These are phyloP conservation scores for Artemisia tridentata DNA, from an alignment of 129 eudicot species.

Conservation along the genomic window DNA sequence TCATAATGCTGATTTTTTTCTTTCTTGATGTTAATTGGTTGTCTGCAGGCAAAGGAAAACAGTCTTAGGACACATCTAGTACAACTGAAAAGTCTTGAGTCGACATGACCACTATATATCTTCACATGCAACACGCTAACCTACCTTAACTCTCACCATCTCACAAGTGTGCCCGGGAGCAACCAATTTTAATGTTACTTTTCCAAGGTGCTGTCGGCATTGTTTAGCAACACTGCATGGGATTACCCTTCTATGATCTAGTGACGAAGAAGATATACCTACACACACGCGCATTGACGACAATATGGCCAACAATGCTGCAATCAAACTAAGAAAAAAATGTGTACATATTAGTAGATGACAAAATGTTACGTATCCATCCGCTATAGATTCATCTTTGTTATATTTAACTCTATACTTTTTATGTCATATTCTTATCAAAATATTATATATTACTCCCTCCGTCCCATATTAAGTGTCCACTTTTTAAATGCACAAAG, in stretches of 20 bases:
- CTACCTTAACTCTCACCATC: not conserved
- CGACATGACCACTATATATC: constrained; percentile 17
- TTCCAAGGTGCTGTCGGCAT: not conserved
- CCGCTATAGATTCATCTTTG: not conserved
- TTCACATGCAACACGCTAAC: constrained; percentile 22
- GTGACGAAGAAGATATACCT: constrained; percentile 19
- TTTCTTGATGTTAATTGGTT: not conserved
- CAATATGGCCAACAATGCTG: constrained; percentile 8
- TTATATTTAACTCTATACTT: not conserved
- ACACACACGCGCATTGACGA: constrained; percentile 5
- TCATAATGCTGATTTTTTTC: not conserved
- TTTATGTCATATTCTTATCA: too few relatives aligned
- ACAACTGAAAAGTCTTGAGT: constrained; percentile 50
- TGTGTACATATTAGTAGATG: constrained; percentile 18
- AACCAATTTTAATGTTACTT: constrained; percentile 1
- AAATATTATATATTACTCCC: too few relatives aligned
- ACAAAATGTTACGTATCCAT: not conserved
- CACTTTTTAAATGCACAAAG: too few relatives aligned
- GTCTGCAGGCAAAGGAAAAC: constrained; percentile 65
- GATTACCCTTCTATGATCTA: constrained; percentile 19
- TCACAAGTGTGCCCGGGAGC: constrained; percentile 5
- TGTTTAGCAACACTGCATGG: too few relatives aligned
- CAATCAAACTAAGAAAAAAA: constrained; percentile 6
- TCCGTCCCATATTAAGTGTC: too few relatives aligned
- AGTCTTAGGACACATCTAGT: constrained; percentile 80